phyloP scores from a whole-genome alignment of 2,329 filamentous ascomycete genomes.

The Fusarium tjaetaba region DNA sequence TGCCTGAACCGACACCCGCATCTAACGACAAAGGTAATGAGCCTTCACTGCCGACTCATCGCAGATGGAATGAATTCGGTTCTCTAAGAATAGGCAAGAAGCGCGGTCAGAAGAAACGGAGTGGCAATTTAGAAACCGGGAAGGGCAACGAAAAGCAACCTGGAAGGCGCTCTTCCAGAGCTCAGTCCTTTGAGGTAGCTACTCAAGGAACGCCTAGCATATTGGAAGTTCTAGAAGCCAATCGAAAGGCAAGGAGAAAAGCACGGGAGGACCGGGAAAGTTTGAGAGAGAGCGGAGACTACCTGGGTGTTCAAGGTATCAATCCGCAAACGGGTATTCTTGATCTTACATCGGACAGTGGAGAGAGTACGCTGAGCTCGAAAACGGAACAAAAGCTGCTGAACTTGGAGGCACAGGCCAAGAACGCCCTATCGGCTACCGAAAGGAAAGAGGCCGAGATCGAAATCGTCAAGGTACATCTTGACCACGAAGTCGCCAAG shows the following conservation, averaged over 20 bases:
- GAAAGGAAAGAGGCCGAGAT: slow-evolving; percentile 59
- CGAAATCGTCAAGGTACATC: slow-evolving; percentile 49
- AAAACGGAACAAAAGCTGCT: slow-evolving; percentile 48
- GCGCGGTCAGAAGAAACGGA: background rate
- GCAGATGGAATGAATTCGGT: slow-evolving; percentile 33
- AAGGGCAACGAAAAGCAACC: background rate
- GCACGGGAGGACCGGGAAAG: slow-evolving; percentile 52
- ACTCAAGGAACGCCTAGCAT: background rate
- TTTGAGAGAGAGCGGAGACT: slow-evolving; percentile 66
- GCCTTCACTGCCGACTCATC: background rate
- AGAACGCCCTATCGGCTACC: slow-evolving; percentile 49
- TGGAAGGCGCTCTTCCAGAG: background rate
- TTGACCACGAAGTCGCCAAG: slow-evolving; percentile 49
- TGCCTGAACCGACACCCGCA: background rate
- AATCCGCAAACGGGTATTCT: slow-evolving; percentile 66
- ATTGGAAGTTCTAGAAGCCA: slow-evolving; percentile 43
- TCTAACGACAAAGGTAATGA: background rate
- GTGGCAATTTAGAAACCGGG: background rate
- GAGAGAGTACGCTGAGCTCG: slow-evolving; percentile 49
- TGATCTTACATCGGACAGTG: slow-evolving; percentile 60
- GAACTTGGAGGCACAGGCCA: slow-evolving; percentile 47
- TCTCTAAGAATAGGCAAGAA: slow-evolving; percentile 7
- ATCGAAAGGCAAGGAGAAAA: slow-evolving; percentile 47
- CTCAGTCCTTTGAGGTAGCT: background rate
- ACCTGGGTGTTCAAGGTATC: slow-evolving; percentile 66